Base-by-base conservation (phyloP, 179 eudicot genomes). In the Silene vulgaris region DNA sequence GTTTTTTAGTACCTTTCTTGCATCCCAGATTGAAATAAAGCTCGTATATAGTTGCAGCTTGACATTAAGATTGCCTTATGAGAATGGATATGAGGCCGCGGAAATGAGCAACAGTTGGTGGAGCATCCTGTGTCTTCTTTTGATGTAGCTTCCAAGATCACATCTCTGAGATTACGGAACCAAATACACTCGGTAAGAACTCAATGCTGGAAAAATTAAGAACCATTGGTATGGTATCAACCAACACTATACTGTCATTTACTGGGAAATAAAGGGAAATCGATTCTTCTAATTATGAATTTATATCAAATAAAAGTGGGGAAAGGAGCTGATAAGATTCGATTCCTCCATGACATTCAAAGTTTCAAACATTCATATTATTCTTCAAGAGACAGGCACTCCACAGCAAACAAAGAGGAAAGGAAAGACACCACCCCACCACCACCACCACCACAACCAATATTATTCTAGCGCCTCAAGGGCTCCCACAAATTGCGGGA, bases 1-100 rank as follows among this genome's bases (percentile, higher is more conserved):
- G 11, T 56, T 62, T 65, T 32, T 0, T 21, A 23, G 52, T 80
- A 93, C 98, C 98, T 93, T 82, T 93, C 98, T 79, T 86, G 89
- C 98, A 93, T 93, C 75, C 98, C 98, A 30, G 98, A 93, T 61
- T 69, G 85, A 80, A 91, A 88, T 79, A 93, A 52, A 71, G 96
- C 92, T 60, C 82, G 81, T 67, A 91, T 65, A 79, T 91, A 90
- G 7, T 84, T 88, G 72, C 96, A 87, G 61, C 91, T 82, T 65
- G 96, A 85, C 74, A 79, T 82, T 79, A 93, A 57, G 74, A 93
- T 81, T 32, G 86, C 88, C 80, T 84, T 89, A 56, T 93, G 97
- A 76, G 83, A 90, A 86, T 93, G 98, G 64, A 89, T 62, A 68
- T 93, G 98, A 65, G 93, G 93, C 72, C 32, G 35, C 61, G 78